Evolutionary conservation across 805 yeast genomes (phyloP).

Genomic region (Cephaloascus fragrans): DNA sequence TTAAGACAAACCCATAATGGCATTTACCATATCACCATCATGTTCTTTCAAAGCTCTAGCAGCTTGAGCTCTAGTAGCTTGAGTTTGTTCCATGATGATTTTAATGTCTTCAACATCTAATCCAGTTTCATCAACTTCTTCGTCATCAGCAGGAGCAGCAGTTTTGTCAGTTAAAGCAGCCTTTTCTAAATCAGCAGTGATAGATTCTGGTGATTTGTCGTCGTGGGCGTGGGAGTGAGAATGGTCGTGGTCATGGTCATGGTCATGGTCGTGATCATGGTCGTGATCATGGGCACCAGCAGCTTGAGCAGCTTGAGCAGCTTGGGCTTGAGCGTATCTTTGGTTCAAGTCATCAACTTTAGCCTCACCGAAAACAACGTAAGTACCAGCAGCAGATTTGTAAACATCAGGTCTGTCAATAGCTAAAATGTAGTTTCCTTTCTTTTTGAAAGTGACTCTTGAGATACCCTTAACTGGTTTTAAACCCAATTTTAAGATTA

Average conservation of each 20-base stretch:
- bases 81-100: constrained; percentile 85
- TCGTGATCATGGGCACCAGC: constrained; percentile 11
- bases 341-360: constrained; percentile 89
- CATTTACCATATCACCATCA: constrained; percentile 91
- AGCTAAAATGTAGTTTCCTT: constrained; percentile 85
- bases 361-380: constrained; percentile 96
- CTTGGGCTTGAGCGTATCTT: constrained; percentile 77
- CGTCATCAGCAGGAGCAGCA: constrained; percentile 47
- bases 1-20: constrained; percentile 71
- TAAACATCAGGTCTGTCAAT: constrained; percentile 91
- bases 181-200: constrained; percentile 74
- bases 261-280: neutral
- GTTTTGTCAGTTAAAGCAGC: constrained; percentile 37
- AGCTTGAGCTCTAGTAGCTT: constrained; percentile 83
- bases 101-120: constrained; percentile 74
- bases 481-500: constrained; percentile 79
- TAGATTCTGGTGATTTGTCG: constrained; percentile 65
- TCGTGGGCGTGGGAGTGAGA: constrained; percentile 7
- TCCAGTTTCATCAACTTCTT: constrained; percentile 79
- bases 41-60: constrained; percentile 81
- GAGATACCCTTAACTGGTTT: constrained; percentile 86
- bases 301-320: constrained; percentile 55
- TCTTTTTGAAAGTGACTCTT: constrained; percentile 92
- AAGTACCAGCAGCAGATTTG: constrained; percentile 89
- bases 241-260: neutral